Conservation (phyloP, 345 rosid genomes). For the Citrus unshiu region DNA sequence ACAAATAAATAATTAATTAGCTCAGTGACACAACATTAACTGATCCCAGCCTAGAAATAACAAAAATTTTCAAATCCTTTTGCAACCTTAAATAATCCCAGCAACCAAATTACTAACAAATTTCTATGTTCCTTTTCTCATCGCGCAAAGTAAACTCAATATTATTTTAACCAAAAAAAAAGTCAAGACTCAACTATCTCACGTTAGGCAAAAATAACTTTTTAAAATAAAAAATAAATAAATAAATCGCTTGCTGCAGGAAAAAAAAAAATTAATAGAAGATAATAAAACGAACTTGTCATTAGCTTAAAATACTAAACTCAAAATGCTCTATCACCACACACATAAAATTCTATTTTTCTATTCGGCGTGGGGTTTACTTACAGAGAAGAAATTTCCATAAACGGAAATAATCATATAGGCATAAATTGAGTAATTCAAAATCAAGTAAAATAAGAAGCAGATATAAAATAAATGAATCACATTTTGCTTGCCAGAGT, state of each 20-base stretch:
- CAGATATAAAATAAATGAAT: background rate
- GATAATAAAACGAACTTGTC: background rate
- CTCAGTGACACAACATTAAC: background rate
- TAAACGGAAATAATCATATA: background rate
- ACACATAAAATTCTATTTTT: no score
- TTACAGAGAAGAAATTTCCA: constrained; percentile 5
- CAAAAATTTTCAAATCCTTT: background rate
- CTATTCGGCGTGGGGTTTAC: constrained; percentile 11
- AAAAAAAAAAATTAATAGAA: background rate
- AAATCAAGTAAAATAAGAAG: background rate
- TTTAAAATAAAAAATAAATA: background rate
- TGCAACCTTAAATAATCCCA: background rate
- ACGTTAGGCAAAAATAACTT: background rate
- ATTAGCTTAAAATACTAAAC: background rate
- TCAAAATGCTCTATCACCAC: background rate
- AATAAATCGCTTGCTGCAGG: background rate
- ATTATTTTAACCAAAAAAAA: background rate
- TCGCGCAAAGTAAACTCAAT: background rate
- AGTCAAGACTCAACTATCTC: background rate
- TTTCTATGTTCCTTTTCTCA: background rate
- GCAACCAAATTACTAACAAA: background rate
- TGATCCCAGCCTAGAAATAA: background rate
- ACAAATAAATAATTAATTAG: background rate
- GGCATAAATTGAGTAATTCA: background rate
- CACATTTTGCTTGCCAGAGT: background rate